A percentile compares a stretch with the other conserved stretches of the same genome.
phyloP scores from a whole-genome alignment of 805 yeast genomes.

The Millerozyma miso region DNA sequence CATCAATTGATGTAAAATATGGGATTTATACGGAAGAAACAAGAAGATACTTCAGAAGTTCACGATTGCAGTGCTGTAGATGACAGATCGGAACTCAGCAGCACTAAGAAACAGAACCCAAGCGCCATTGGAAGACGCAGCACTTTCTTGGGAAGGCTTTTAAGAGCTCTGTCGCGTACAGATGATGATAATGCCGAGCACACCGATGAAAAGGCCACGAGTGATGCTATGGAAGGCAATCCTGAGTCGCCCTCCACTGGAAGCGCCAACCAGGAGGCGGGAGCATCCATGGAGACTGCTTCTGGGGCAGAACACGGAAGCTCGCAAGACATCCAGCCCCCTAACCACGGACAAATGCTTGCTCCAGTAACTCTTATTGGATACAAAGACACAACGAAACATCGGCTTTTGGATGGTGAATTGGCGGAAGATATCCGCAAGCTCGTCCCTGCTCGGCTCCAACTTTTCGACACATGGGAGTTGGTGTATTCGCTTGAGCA shows the following conservation, averaged over 20 bases:
- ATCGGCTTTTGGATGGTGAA: conserved; percentile 52
- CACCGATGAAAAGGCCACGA: not conserved
- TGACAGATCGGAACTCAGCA: not conserved
- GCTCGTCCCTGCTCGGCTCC: conserved; percentile 74
- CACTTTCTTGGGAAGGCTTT: conserved; percentile 9
- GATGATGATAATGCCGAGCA: not conserved
- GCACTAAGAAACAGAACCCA: not conserved
- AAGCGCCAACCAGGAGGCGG: too few relatives aligned
- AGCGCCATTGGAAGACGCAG: not conserved
- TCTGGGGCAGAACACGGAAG: too few relatives aligned
- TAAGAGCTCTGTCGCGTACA: conserved; percentile 6
- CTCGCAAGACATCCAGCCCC: too few relatives aligned
- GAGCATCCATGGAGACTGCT: too few relatives aligned
- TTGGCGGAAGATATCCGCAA: conserved; percentile 72
- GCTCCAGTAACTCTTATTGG: conserved; percentile 60
- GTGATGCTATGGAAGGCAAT: too few relatives aligned
- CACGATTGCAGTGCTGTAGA: not conserved
- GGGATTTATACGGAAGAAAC: not conserved
- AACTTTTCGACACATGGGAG: conserved; percentile 73
- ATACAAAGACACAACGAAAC: conserved; percentile 53
- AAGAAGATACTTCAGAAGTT: not conserved
- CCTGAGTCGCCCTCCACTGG: too few relatives aligned
- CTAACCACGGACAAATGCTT: conserved; percentile 9
- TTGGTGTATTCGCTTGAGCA: conserved; percentile 83
- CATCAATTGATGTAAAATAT: too few relatives aligned